Base-by-base conservation (phyloP, 495 filamentous ascomycete species). In the Trichoderma asperelloides region DNA sequence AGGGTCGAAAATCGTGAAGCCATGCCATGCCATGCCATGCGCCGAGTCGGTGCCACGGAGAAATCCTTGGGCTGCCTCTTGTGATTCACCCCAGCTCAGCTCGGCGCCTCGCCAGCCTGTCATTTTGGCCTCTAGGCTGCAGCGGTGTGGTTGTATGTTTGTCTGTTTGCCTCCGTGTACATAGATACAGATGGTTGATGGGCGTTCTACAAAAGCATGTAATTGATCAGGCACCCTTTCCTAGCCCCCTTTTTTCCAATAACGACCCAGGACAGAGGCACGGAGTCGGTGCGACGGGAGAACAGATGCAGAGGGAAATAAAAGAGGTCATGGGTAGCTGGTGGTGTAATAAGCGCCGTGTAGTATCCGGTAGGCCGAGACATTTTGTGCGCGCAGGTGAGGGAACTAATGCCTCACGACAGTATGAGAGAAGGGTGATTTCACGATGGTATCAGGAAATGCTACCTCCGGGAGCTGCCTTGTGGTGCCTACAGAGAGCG, bases 51-150 rank as follows among this genome's bases (percentile, higher is more conserved):
- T 37, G 33, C 5, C 33, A 37, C 33, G 9, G 47, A 21, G 47
- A 23, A 23, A n/a, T 28, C 23, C 25, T 21, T 60, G 6, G 23
- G 55, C 21, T 55, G 49, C 18, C 49, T 27, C 23, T 6, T 60
- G 55, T 27, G 27, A 60, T 60, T 60, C 55, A 60, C 23, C 27
- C 8, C 21, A 16, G 43, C 43, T 47, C 21, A 18, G n/a, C 16
- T 25, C 23, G n/a, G 49, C 49, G 49, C 49, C 49, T 27, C 25
- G 55, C 27, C 55, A 60, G 55, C 55, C 55, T 60, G 55, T 60
- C 55, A 60, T 60, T 30, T 60, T 1, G 23, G 3, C 6, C 9
- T 37, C 11, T 9, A 27, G 55, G 16, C 55, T 60, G 55, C 49
- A 21, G 49, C n/a, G 49, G 16, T n/a, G 49, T 55, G 49, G 33